Evolutionary conservation across 768 basidiomycete genomes (phyloP), one percentile per base, ranked within the genome.

Genomic region (Rhizopogon rudus): DNA sequence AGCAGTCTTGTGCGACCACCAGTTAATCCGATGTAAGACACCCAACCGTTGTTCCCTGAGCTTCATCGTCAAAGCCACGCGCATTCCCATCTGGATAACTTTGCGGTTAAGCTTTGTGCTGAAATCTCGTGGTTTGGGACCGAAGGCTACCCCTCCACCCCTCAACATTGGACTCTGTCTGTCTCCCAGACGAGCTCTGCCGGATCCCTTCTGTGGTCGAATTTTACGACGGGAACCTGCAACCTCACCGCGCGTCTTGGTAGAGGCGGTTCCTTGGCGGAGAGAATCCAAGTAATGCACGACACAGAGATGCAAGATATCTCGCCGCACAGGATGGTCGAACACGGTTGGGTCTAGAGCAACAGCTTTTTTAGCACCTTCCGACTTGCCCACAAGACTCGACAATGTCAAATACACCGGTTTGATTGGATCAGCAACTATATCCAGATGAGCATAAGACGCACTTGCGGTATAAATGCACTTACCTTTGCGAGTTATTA

Each of bases 71-170:
- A 98, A 71, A 2, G 92, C 94, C 50, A 94, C 87, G 20, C 91
- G 82, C 83, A 98, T 86, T 9, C 95, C 96, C 84, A 98, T 89
- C 63, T 91, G 78, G 41, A 93, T 80, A 61, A 97, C 89, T 72
- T 98, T 98, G 59, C 91, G 81, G n/a, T 91, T 90, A 39, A 99
- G 80, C 60, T 91, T 88, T 17, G 93, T 93, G 63, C 88, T 84
- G 70, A 95, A 98, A 68, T 97, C 91, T 48, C 93, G 82, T 3
- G 93, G 91, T 66, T 91, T 88, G 0, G 93, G 92, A 31, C 93
- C 93, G 57, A 93, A 94, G 6, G 92, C 92, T 40, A 89, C 82
- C 61, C 96, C 97, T 71, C 97, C 97, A 35, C 96, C 96, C 33
- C 86, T 79, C 53, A 87, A 81, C 80, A 93, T 91, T 1, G 92